Base-by-base conservation (phyloP, 2,329 filamentous ascomycete species). In the Trichoderma sp. region DNA sequence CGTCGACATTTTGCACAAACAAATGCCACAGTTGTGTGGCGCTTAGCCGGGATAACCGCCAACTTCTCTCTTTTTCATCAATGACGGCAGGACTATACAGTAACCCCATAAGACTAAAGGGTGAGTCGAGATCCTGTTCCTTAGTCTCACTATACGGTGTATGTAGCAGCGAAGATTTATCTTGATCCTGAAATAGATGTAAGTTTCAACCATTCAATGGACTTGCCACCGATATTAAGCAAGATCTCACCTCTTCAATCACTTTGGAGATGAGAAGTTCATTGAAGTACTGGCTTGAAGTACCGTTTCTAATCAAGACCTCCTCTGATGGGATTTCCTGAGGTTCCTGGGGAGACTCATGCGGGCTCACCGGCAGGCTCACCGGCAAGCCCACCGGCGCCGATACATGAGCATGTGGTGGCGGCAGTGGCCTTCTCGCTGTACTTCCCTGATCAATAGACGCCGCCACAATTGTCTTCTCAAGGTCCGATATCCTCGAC, bases 241-340 rank as follows among this genome's bases (percentile, higher is more conserved):
- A 12, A 52, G 27, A n/a, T 52, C 48, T 60, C 52, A 76, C 78
- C 71, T 78, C 74, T 61, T 78, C 75, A 37, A 80, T 76, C 1
- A 78, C 77, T 4, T 74, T 71, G 2, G 78, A 79, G 1, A 80
- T 71, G 12, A 80, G 67, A 7, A 77, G 72, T 68, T 80, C 78
- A 61, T 80, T 79, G n/a, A 78, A 77, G 45, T 79, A 79, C 50
- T 78, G 76, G 34, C 74, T 78, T 2, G 73, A 71, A 6, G 72
- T 73, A 1, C 78, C 78, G 34, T 77, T 77, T 5, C 73, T 72
- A 0, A 79, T 61, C 35, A 79, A 63, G 8, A 79, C 69, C 50
- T 76, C 74, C 4, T 76, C 63, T 7, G 67, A 67, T 7, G 67
- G 54, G 8, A 67, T 64, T 52, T 67, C 67, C 34, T 32, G 52